phyloP scores from a whole-genome alignment of 2,329 filamentous ascomycete genomes.

The Ascochyta lentis region DNA sequence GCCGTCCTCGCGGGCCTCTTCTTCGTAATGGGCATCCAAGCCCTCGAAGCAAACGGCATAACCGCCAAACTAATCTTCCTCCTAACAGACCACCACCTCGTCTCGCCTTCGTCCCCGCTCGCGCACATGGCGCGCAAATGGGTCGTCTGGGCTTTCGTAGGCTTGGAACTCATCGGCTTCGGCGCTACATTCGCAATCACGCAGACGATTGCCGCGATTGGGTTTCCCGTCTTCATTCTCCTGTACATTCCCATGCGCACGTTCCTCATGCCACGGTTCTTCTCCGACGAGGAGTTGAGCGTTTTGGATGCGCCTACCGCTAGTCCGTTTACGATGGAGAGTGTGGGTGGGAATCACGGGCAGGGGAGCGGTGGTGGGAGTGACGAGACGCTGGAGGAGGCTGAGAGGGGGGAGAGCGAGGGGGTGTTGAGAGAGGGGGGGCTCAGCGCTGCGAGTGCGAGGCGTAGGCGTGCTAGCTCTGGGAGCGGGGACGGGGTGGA shows the following conservation, averaged over 20 bases:
- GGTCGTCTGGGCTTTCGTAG: slow-evolving; percentile 59
- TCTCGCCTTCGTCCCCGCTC: slow-evolving; percentile 57
- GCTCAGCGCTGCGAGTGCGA: not conserved
- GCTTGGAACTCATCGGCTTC: slow-evolving; percentile 60
- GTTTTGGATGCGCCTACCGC: slow-evolving; percentile 63
- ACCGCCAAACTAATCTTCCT: slow-evolving; percentile 60
- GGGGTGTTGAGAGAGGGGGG: not conserved
- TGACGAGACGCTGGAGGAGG: slow-evolving; percentile 31
- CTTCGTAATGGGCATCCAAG: slow-evolving; percentile 63
- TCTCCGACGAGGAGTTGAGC: slow-evolving; percentile 56
- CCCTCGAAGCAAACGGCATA: slow-evolving; percentile 62
- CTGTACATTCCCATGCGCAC: slow-evolving; percentile 62
- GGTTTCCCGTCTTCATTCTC: slow-evolving; percentile 65
- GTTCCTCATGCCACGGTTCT: slow-evolving; percentile 59
- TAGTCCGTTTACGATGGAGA: slow-evolving; percentile 60
- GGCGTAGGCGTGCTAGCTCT: not conserved
- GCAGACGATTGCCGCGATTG: slow-evolving; percentile 66
- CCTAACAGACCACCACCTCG: slow-evolving; percentile 55
- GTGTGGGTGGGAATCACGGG: slow-evolving; percentile 57
- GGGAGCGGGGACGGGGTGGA: not conserved
- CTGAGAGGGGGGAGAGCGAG: slow-evolving; percentile 34
- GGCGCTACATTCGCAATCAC: slow-evolving; percentile 64
- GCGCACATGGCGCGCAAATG: slow-evolving; percentile 51
- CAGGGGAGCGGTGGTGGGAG: slow-evolving; percentile 19
- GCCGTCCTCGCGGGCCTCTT: slow-evolving; percentile 64